phyloP scores from a whole-genome alignment of 441 rosid genomes.

The Bruguiera hainesii region DNA sequence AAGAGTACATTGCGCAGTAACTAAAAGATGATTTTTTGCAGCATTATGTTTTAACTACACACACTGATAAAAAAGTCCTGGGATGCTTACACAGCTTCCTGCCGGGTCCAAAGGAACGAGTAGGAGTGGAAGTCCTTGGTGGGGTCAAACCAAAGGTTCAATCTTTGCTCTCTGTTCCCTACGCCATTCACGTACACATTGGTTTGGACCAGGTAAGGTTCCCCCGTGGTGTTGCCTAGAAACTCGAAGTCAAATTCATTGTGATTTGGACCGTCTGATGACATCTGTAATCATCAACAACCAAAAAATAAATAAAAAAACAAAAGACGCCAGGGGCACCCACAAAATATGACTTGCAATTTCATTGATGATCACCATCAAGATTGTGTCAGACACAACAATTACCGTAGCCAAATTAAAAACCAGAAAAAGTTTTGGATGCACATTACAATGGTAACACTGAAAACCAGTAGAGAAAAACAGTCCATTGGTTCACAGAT shows the following conservation, averaged over 20 bases:
- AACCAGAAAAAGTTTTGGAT: neutral
- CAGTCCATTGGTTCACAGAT: neutral
- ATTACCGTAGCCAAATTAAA: neutral
- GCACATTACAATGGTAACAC: no score
- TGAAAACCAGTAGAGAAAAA: neutral
- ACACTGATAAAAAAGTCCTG: neutral
- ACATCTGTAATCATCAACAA: conserved; percentile 52
- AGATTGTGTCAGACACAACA: neutral
- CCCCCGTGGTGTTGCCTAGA: conserved; percentile 87
- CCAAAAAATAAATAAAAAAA: neutral
- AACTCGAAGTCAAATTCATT: conserved; percentile 96
- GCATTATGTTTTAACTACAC: no score
- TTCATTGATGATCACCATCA: neutral
- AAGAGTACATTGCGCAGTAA: neutral
- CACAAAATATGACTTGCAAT: no score
- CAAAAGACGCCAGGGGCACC: neutral
- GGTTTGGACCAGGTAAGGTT: conserved; percentile 85
- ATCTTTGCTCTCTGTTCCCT: conserved; percentile 91
- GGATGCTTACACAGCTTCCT: conserved; percentile 71
- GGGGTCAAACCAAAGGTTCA: conserved; percentile 95
- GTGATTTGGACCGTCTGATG: conserved; percentile 89
- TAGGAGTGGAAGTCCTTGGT: conserved; percentile 83
- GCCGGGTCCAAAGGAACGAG: conserved; percentile 82
- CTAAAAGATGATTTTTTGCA: no score
- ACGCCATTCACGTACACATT: conserved; percentile 85